A percentile compares a stretch with the other conserved stretches of the same genome.
These are phyloP conservation scores for Macaranga tanarius DNA, from an alignment of 441 rosid species.

Conservation along the genomic window DNA sequence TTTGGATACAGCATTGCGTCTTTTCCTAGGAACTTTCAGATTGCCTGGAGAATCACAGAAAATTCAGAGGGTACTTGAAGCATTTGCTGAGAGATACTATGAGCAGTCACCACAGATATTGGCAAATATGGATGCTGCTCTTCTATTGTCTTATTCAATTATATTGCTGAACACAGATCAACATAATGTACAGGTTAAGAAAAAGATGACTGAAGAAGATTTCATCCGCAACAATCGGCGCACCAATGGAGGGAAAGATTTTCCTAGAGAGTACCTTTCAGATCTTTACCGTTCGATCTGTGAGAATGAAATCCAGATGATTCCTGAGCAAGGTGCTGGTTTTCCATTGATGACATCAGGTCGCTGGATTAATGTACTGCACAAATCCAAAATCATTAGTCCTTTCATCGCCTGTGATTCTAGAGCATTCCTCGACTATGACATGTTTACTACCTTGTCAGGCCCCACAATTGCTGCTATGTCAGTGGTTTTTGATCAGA, in stretches of 20 bases:
- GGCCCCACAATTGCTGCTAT: slow-evolving; percentile 98
- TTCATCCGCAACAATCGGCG: slow-evolving; percentile 84
- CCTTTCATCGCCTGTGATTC: slow-evolving; percentile 75
- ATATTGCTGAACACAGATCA: slow-evolving; percentile 94
- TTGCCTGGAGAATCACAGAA: slow-evolving; percentile 98
- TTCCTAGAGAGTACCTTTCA: slow-evolving; percentile 78
- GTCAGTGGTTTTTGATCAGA: slow-evolving; percentile 92
- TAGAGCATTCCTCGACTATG: slow-evolving; percentile 77
- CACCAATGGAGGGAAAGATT: slow-evolving; percentile 91
- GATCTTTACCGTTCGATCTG: slow-evolving; percentile 86
- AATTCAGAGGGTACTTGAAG: slow-evolving; percentile 95
- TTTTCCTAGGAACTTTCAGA: slow-evolving; percentile 87
- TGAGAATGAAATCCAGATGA: slow-evolving; percentile 87
- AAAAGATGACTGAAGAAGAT: slow-evolving; percentile 96
- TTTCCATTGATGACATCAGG: slow-evolving; percentile 92
- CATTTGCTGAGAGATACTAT: slow-evolving; percentile 95
- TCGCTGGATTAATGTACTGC: slow-evolving; percentile 94
- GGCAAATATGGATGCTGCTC: slow-evolving; percentile 86
- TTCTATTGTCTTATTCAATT: slow-evolving; percentile 84
- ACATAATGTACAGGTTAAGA: slow-evolving; percentile 90
- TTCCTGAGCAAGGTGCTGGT: slow-evolving; percentile 90
- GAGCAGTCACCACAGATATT: slow-evolving; percentile 86
- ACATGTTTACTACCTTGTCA: slow-evolving; percentile 90
- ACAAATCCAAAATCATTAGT: slow-evolving; percentile 79
- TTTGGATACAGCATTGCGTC: slow-evolving; percentile 82